These are phyloP conservation scores for Fusarium burgessii DNA, from an alignment of 2,329 filamentous ascomycete species.

Conservation along the genomic window DNA sequence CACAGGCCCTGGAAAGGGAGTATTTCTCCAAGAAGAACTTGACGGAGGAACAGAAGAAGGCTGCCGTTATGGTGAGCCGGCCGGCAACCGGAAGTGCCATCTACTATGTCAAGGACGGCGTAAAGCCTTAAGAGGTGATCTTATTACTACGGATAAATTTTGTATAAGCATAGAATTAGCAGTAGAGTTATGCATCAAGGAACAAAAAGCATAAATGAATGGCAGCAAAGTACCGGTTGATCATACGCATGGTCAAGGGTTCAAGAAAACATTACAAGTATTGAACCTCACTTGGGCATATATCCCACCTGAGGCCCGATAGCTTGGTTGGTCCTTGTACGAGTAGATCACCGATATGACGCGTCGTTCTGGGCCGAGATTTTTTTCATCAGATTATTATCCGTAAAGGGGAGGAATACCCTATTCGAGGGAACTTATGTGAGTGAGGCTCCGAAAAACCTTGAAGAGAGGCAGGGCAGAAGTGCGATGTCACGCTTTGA, in stretches of 20 bases:
- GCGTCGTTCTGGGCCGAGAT: neutral
- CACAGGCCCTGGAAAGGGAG: constrained; percentile 79
- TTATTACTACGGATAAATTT: neutral
- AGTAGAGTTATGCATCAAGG: constrained; percentile 5
- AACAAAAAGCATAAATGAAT: constrained; percentile 13
- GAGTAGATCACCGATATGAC: constrained; percentile 16
- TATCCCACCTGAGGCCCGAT: constrained; percentile 27
- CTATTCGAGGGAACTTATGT: constrained; percentile 6
- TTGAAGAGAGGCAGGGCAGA: constrained; percentile 1
- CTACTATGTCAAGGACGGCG: constrained; percentile 55
- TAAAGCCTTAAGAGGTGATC: constrained; percentile 26
- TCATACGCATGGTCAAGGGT: constrained; percentile 17
- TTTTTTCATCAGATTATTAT: neutral
- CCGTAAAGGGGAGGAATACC: neutral
- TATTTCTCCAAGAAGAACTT: constrained; percentile 80
- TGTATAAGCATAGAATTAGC: constrained; percentile 3
- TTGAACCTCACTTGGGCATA: neutral
- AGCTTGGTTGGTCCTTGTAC: constrained; percentile 10
- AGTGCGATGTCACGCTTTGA: constrained; percentile 12
- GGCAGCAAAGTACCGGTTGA: constrained; percentile 7
- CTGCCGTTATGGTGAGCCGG: constrained; percentile 89
- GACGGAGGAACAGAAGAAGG: constrained; percentile 77
- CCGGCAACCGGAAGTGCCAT: constrained; percentile 80
- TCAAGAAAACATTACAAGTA: constrained; percentile 8
- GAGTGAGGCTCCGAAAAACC: constrained; percentile 23